Evolutionary conservation across 2,329 filamentous ascomycete species (phyloP), one percentile per base, ranked within the genome.

Genomic region (Neoascochyta sp.): DNA sequence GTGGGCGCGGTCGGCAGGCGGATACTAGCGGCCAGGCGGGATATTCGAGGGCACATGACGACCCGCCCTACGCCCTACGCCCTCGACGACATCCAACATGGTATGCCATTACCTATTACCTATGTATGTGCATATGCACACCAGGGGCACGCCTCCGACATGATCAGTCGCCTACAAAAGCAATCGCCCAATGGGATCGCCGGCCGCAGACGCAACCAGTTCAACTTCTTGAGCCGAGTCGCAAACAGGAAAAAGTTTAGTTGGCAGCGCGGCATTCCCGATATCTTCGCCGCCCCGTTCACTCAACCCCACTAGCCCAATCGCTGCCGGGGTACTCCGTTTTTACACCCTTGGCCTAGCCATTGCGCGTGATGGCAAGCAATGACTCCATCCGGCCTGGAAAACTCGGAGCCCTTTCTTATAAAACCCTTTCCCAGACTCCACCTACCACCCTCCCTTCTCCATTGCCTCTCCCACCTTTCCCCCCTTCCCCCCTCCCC

Each of bases 341-440:
- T 13, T 16, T n/a, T 29, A 24, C 17, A 18, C 23, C 15, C 19
- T 39, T 21, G 23, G 31, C 22, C 28, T 39, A 14, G 29, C 14
- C 23, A 22, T 27, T 35, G 33, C 51, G 39, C 48, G 43, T 54
- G 52, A 55, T 47, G 45, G 34, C 37, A 32, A 41, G 28, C 41
- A 45, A 38, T 55, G 52, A 54, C 52, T 52, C 48, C n/a, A n/a
- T n/a, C n/a, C 39, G 35, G 30, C 34, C 29, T 33, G 37, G 37
- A 42, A 37, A 42, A 43, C 43, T 29, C 17, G 32, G 18, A n/a
- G n/a, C n/a, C n/a, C n/a, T n/a, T 29, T 32, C 23, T 40, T 52
- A 48, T 43, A 50, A 51, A 35, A 38, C 22, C 15, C 22, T 6
- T 24, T 41, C 20, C 35, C 36, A 26, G 11, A 19, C 27, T 12